phyloP scores from a whole-genome alignment of 1,284 basidiomycete genomes.

The Phellinidium pouzarii region DNA sequence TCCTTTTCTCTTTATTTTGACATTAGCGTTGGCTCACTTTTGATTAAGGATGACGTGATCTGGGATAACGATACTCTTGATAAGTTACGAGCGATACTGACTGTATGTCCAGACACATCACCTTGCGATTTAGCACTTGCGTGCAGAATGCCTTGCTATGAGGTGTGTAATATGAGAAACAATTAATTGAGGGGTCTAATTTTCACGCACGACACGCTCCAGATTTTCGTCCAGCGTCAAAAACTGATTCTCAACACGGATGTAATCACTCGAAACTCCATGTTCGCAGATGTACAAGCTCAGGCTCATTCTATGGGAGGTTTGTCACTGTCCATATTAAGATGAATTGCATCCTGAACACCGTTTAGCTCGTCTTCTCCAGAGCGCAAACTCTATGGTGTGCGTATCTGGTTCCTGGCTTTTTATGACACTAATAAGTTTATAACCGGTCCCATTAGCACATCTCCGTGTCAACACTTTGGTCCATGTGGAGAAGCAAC shows the following conservation, averaged over 20 bases:
- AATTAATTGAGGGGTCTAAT: not conserved
- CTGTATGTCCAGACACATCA: constrained; percentile 8
- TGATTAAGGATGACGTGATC: not conserved
- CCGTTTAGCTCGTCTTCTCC: not conserved
- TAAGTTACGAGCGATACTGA: not conserved
- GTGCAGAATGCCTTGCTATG: constrained; percentile 10
- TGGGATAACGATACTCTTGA: not conserved
- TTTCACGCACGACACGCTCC: not conserved
- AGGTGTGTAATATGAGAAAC: not conserved
- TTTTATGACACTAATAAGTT: not conserved
- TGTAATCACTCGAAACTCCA: not conserved
- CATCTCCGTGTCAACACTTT: constrained; percentile 4
- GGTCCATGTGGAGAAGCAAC: not conserved
- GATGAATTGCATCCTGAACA: not conserved
- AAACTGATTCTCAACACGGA: not conserved
- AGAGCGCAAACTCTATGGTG: not conserved
- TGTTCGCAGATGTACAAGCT: not conserved
- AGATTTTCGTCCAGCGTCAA: constrained; percentile 1
- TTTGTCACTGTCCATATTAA: not conserved
- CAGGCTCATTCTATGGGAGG: too few relatives aligned
- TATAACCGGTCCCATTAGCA: not conserved
- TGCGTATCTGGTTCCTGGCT: not conserved
- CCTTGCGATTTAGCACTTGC: constrained; percentile 4
- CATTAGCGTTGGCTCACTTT: not conserved
- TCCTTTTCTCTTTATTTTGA: not conserved